Conservation (phyloP, 1,284 basidiomycete species). For the Moniliophthora roreri region DNA sequence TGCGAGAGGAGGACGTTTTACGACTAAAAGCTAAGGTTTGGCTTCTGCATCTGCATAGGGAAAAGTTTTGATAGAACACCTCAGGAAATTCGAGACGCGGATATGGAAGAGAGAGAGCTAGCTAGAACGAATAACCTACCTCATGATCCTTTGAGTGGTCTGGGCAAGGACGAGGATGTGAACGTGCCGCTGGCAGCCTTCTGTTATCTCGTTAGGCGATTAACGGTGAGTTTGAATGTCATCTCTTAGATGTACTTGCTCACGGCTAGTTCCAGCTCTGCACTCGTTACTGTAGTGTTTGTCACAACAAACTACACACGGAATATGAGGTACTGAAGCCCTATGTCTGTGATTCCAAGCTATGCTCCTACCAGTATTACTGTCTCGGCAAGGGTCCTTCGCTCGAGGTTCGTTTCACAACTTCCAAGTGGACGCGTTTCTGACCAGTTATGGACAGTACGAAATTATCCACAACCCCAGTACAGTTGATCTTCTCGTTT, state of each 20-base stretch:
- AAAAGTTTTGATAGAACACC: neutral
- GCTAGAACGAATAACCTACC: conserved; percentile 44
- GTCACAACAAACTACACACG: conserved; percentile 52
- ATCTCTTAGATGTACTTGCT: neutral
- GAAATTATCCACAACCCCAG: conserved; percentile 59
- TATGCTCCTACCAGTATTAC: conserved; percentile 68
- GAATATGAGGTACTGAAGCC: conserved; percentile 62
- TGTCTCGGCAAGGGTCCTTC: conserved; percentile 58
- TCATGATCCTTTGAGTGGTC: conserved; percentile 45
- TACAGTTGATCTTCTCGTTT: conserved; percentile 61
- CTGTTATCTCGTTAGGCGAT: conserved; percentile 56
- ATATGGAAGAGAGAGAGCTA: conserved; percentile 44
- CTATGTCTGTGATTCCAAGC: conserved; percentile 58
- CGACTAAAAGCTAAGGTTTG: conserved; percentile 29
- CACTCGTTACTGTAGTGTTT: conserved; percentile 61
- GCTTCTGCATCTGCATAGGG: neutral
- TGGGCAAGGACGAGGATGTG: conserved; percentile 32
- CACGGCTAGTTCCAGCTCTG: conserved; percentile 43
- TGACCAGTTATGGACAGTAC: conserved; percentile 38
- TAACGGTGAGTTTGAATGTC: conserved; percentile 40
- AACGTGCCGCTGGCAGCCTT: conserved; percentile 61
- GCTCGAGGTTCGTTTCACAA: conserved; percentile 62
- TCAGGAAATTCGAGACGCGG: conserved; percentile 40
- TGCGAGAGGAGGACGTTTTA: conserved; percentile 36
- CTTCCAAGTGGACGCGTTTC: no score